Base-by-base conservation (phyloP, 306 rosid species). In the Crotalaria pallida region DNA sequence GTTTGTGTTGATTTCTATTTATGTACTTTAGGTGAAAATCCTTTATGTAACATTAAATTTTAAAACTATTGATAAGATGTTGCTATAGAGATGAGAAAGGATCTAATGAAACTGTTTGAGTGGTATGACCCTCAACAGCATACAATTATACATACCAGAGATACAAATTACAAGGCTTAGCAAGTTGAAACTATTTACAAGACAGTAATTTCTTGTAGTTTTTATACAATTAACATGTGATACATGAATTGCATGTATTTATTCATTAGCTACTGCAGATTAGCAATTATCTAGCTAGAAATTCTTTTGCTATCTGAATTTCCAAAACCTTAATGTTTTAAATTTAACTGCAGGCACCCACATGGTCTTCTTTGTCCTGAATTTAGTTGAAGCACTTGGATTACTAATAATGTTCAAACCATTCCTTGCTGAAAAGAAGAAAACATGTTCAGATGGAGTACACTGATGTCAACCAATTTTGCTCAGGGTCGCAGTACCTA, bases 341-440 rank as follows among this genome's bases (percentile, higher is more conserved):
- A 36, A 56, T 52, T 52, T 65, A 44, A 51, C 0, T 79, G 74
- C 79, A 83, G 87, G 87, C 17, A 41, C 80, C 40, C 77, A 76
- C 7, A 40, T 79, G 72, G 75, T 83, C 0, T 83, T 83, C 68
- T 72, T 76, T 12, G 7, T 49, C 38, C 22, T 83, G 40, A 83
- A 83, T 26, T 0, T 72, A 19, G 40, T 76, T 49, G 80, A 79
- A 80, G 74, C 10, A 23, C 7, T 79, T 56, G 87, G 84, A 63
- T 17, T 76, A 49, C n/a, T 79, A 16, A 16, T 83, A 80, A 6
- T 80, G 77, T 83, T 79, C 80, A 79, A 76, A 50, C 82, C 87
- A 72, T 83, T 83, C 59, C 64, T 83, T 12, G 26, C n/a, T 13
- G 76, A 74, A 41, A 66, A 40, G 58, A 67, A 66, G 73, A 45